Percentiles rank a stretch among this genome's conserved stretches.
Evolutionary conservation across 441 rosid species (phyloP).

Genomic region (Euphorbia corollata): DNA sequence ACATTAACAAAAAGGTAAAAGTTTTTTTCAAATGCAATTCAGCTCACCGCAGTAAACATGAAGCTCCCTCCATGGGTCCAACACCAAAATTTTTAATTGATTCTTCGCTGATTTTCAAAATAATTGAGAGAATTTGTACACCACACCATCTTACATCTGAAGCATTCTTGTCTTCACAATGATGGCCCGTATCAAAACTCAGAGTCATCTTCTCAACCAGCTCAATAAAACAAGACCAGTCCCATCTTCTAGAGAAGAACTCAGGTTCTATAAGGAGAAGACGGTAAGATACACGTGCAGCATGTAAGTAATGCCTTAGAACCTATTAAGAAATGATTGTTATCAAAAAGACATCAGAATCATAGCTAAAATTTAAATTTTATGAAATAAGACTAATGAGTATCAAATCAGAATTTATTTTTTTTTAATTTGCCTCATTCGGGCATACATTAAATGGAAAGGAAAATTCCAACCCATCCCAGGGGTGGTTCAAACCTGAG

Average conservation of each 20-base stretch:
- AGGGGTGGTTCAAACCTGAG: too few species aligned
- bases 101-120: conserved; percentile 50
- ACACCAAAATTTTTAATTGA: conserved; percentile 42
- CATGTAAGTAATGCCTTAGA: conserved; percentile 33
- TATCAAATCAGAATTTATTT: not conserved
- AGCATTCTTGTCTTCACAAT: conserved; percentile 26
- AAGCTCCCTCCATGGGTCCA: conserved; percentile 48
- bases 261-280: conserved; percentile 53
- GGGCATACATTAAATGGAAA: too few species aligned
- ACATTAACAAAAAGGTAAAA: not conserved
- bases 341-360: not conserved
- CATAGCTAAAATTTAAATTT: not conserved
- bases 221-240: conserved; percentile 87
- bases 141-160: conserved; percentile 73
- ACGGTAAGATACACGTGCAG: conserved; percentile 60
- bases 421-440: too few species aligned
- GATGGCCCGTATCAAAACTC: conserved; percentile 20
- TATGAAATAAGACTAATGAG: not conserved
- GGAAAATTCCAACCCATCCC: too few species aligned
- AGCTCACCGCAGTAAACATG: conserved; percentile 70
- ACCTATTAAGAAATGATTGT: conserved; percentile 36
- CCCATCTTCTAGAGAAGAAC: conserved; percentile 71
- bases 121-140: conserved; percentile 46
- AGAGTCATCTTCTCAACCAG: conserved; percentile 32
- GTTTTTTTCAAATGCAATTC: conserved; percentile 11